Evolutionary conservation across 2,329 filamentous ascomycete species (phyloP), one percentile per base, ranked within the genome.

Genomic region (Pseudohalonectria lignicola): DNA sequence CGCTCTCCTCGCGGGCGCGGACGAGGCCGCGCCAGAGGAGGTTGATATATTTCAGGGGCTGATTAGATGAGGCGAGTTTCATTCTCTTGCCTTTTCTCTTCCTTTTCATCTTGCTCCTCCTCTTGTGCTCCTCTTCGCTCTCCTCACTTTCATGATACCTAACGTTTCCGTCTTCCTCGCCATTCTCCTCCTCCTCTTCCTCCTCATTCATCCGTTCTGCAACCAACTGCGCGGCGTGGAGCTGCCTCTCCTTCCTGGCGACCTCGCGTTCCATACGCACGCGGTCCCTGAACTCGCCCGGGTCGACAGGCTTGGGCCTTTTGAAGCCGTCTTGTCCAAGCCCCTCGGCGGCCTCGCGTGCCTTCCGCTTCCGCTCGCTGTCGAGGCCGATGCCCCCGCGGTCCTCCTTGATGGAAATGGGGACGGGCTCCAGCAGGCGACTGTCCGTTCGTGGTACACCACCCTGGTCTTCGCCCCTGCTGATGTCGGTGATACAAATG

Each of bases 371-470:
- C 62, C 80, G 80, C 56, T 92, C 86, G 4, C 71, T 77, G 45
- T 92, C 86, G 49, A 90, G 61, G 0, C 92, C 90, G 46, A 96
- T 86, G 2, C 90, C 92, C 13, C 77, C 80, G 3, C 83, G 72
- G 50, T 82, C 82, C 37, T 87, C 82, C 56, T 92, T 93, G 52
- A 93, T 61, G 41, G 71, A 69, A 35, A 94, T 67, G 25, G 74
- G 68, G 41, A 98, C 76, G 1, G 92, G 92, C 55, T 93, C 85
- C 3, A 74, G 48, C 19, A 55, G 23, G 45, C 8, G 47, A 56
- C 35, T 18, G 16, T 32, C 17, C 8, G 23, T 7, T 19, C 3
- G 36, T 18, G 4, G n/a, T n/a, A n/a, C n/a, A 12, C 12, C 8
- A 12, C 23, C 12, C 8, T 12, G 7, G 8, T 26, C 23, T 12